A percentile compares a stretch with the other conserved stretches of the same genome.
Evolutionary conservation across 495 filamentous ascomycete species (phyloP).

Genomic region (Cudoniella acicularis): DNA sequence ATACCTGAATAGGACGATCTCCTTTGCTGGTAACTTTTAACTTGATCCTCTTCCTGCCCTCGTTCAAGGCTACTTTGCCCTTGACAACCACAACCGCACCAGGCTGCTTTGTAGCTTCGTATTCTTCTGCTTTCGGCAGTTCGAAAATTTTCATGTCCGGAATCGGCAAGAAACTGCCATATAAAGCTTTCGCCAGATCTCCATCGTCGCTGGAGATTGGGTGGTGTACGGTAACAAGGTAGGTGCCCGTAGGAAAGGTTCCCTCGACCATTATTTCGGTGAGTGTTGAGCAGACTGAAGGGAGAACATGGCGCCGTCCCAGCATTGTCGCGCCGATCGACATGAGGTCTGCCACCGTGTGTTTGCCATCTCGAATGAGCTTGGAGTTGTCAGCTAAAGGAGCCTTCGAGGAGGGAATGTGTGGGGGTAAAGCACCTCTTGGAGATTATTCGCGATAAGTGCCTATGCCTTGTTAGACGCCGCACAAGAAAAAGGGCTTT

Average conservation of each 20-base stretch:
- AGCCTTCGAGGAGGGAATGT: neutral
- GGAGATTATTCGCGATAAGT: conserved; percentile 83
- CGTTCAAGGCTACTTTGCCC: conserved; percentile 64
- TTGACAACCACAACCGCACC: conserved; percentile 76
- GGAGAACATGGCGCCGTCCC: conserved; percentile 88
- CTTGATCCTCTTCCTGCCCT: conserved; percentile 67
- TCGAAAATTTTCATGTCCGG: conserved; percentile 42
- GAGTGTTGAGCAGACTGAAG: conserved; percentile 72
- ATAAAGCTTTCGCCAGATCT: conserved; percentile 78
- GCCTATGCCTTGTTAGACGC: conserved; percentile 49
- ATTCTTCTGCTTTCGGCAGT: conserved; percentile 52
- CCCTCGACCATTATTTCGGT: conserved; percentile 89
- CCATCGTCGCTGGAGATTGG: conserved; percentile 87
- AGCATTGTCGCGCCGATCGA: conserved; percentile 85
- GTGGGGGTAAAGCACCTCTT: conserved; percentile 58
- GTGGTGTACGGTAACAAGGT: conserved; percentile 91
- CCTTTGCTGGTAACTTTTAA: conserved; percentile 82
- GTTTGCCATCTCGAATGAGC: conserved; percentile 94
- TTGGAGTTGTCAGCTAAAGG: conserved; percentile 26
- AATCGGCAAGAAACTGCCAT: conserved; percentile 87
- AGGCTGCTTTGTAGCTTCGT: conserved; percentile 62
- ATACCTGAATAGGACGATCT: conserved; percentile 85
- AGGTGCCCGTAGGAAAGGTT: conserved; percentile 87
- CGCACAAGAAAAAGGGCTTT: neutral
- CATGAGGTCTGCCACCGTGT: conserved; percentile 93